These are phyloP conservation scores for Naganishia vaughanmartiniae DNA, from an alignment of 768 basidiomycete species.

Conservation along the genomic window DNA sequence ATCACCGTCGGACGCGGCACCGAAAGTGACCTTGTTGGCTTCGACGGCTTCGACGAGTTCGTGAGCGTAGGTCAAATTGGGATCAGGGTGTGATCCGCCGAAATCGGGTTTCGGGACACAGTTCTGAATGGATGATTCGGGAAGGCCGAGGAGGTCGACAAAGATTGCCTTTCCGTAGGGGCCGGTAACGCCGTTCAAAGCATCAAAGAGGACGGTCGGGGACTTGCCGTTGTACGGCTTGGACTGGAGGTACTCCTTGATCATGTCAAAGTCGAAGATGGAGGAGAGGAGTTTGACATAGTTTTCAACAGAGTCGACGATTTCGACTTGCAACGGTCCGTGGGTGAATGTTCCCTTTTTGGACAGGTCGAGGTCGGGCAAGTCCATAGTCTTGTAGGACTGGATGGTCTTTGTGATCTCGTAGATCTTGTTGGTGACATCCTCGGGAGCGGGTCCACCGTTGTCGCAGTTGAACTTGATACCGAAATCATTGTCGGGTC, in stretches of 20 bases:
- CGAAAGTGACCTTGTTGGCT: conserved; percentile 77
- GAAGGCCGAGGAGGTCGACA: conserved; percentile 74
- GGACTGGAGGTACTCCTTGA: conserved; percentile 81
- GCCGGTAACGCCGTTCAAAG: conserved; percentile 92
- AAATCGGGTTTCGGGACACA: conserved; percentile 89
- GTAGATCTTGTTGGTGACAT: conserved; percentile 91
- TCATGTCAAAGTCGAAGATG: conserved; percentile 92
- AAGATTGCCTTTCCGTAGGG: conserved; percentile 90
- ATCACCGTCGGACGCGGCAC: conserved; percentile 95
- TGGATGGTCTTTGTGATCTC: conserved; percentile 83
- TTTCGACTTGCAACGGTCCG: conserved; percentile 77
- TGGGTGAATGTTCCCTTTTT: conserved; percentile 74
- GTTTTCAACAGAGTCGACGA: conserved; percentile 91
- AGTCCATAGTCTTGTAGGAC: conserved; percentile 79
- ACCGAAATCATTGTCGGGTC: conserved; percentile 96
- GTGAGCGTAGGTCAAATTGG: conserved; percentile 96
- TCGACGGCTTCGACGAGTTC: conserved; percentile 90
- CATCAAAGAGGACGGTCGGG: conserved; percentile 83
- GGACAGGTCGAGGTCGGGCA: conserved; percentile 73
- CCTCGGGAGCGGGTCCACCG: conserved; percentile 95
- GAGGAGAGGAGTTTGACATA: conserved; percentile 76
- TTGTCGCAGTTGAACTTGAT: conserved; percentile 99
- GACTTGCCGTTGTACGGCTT: conserved; percentile 58
- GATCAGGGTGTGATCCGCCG: conserved; percentile 96
- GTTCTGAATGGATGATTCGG: conserved; percentile 80